phyloP scores from a whole-genome alignment of 768 basidiomycete genomes.

The Hericium coralloides region DNA sequence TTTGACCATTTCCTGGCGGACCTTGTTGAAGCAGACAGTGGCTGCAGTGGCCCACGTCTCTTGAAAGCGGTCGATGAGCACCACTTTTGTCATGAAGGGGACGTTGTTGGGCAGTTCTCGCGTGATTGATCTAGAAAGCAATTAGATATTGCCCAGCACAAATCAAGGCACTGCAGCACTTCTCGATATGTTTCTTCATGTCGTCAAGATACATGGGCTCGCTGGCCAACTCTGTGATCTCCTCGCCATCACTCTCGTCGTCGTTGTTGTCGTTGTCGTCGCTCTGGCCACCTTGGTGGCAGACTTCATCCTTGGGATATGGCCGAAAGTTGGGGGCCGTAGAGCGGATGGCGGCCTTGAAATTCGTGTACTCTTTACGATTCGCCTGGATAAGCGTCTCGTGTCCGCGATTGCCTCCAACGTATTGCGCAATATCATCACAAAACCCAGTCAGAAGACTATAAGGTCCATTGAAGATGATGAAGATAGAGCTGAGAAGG shows the following conservation, averaged over 20 bases:
- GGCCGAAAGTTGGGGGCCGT: conserved; percentile 32
- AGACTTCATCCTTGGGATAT: background rate
- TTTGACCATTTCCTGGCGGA: background rate
- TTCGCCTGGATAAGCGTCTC: conserved; percentile 24
- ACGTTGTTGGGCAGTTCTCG: conserved; percentile 1
- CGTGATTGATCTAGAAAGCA: background rate
- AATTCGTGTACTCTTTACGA: conserved; percentile 18
- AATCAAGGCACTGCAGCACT: background rate
- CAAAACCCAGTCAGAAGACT: conserved; percentile 27
- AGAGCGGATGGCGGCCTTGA: conserved; percentile 24
- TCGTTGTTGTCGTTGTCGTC: too few species aligned
- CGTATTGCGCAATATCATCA: conserved; percentile 14
- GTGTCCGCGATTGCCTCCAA: conserved; percentile 20
- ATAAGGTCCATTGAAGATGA: conserved; percentile 14
- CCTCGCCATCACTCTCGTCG: too few species aligned
- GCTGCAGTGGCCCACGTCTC: background rate
- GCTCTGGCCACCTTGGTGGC: too few species aligned
- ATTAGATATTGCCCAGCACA: background rate
- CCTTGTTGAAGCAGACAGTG: background rate
- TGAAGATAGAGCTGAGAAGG: too few species aligned
- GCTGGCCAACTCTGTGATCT: too few species aligned
- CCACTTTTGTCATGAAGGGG: background rate
- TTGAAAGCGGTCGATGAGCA: background rate
- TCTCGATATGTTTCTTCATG: background rate
- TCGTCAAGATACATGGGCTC: background rate